These are phyloP conservation scores for Dimargaris cristalligena DNA, from an alignment of 192 early-diverging fungal species.

Conservation along the genomic window DNA sequence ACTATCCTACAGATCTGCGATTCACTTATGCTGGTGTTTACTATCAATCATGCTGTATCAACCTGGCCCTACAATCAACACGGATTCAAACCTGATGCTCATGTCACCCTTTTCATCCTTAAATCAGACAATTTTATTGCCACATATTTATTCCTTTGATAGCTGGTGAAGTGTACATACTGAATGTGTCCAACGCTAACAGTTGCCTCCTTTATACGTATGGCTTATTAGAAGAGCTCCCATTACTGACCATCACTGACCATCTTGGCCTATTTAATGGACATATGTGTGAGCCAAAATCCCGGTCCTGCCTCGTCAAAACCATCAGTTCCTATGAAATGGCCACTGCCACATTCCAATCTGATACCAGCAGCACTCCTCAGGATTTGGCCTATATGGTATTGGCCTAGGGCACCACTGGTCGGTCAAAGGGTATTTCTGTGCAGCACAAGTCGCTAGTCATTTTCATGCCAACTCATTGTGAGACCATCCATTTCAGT, in stretches of 20 bases:
- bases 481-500: neutral
- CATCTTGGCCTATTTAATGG: too few relatives aligned
- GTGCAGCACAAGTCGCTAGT: neutral
- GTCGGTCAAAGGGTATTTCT: neutral
- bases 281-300: too few relatives aligned
- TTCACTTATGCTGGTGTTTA: neutral
- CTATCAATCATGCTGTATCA: neutral
- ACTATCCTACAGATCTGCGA: too few relatives aligned
- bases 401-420: slow-evolving; percentile 5
- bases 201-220: neutral
- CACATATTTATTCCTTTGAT: neutral
- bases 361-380: neutral
- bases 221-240: neutral
- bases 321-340: neutral
- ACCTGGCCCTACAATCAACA: neutral
- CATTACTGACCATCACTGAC: neutral
- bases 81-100: neutral
- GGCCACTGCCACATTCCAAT: neutral
- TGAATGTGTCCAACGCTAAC: neutral
- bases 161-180: neutral
- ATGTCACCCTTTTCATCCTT: neutral
- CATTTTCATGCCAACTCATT: neutral
- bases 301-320: too few relatives aligned
- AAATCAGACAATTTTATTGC: neutral
- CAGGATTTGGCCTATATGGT: neutral